Evolutionary conservation across 2,329 filamentous ascomycete species (phyloP).

Genomic region (Alternaria sp.): DNA sequence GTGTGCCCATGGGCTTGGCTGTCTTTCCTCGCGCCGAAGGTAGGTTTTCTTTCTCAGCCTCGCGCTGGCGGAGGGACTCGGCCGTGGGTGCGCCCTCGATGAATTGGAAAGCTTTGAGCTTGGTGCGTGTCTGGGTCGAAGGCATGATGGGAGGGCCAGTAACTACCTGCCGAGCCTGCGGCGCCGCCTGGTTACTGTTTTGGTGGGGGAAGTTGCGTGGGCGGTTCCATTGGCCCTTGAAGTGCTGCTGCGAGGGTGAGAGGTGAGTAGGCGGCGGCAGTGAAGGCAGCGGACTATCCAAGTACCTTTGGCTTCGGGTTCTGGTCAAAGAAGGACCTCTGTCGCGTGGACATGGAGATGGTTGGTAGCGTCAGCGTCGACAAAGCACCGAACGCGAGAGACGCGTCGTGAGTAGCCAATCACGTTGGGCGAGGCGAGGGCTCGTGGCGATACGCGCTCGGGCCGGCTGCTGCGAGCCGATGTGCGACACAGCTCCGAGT

Average conservation of each 20-base stretch:
- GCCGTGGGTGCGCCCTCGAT: constrained; percentile 44
- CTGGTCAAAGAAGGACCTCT: constrained; percentile 61
- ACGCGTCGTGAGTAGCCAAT: constrained; percentile 21
- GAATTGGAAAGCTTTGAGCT: constrained; percentile 63
- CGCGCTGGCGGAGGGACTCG: constrained; percentile 25
- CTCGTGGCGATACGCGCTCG: constrained; percentile 3
- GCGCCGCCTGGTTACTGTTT: constrained; percentile 29
- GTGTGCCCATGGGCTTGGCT: constrained; percentile 21
- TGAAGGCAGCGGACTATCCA: not conserved
- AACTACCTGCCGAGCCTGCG: constrained; percentile 41
- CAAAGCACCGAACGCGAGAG: constrained; percentile 14
- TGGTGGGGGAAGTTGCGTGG: constrained; percentile 38
- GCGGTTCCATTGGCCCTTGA: constrained; percentile 46
- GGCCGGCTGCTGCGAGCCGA: not conserved
- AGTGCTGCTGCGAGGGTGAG: constrained; percentile 28
- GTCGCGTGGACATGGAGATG: constrained; percentile 53
- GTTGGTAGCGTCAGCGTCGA: constrained; percentile 8
- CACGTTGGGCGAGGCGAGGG: constrained; percentile 3
- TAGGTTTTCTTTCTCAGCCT: constrained; percentile 55
- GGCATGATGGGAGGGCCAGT: constrained; percentile 54
- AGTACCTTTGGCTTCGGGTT: constrained; percentile 51
- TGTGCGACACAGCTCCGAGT: not conserved
- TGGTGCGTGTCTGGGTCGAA: constrained; percentile 60
- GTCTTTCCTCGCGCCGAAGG: constrained; percentile 9
- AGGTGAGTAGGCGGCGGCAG: constrained; percentile 9